phyloP scores from a whole-genome alignment of 2,329 filamentous ascomycete species.

The Talaromyces sp. region DNA sequence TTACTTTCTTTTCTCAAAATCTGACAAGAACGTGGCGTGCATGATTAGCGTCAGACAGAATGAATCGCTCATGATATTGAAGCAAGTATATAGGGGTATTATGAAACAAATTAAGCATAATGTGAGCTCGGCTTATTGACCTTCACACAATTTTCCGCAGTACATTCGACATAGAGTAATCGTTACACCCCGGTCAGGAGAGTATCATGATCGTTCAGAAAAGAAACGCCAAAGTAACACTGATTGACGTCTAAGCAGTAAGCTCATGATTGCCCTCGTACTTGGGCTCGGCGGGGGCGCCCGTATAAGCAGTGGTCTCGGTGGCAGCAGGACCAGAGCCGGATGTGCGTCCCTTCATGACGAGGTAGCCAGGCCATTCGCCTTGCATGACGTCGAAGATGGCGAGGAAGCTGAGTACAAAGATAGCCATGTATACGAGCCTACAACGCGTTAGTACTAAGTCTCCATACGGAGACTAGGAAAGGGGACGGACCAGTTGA shows the following conservation, averaged over 20 bases:
- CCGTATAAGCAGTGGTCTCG: conserved; percentile 7
- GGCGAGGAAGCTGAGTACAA: conserved; percentile 28
- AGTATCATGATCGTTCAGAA: not conserved
- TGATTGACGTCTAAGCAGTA: conserved; percentile 12
- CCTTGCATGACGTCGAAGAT: conserved; percentile 27
- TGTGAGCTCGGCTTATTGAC: not conserved
- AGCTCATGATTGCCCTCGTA: conserved; percentile 16
- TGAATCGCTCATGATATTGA: conserved; percentile 13
- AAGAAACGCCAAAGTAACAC: not conserved
- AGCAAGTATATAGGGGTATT: conserved; percentile 13
- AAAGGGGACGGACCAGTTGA: conserved; percentile 26
- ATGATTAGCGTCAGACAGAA: not conserved
- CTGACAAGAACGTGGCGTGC: not conserved
- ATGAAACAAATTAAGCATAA: not conserved
- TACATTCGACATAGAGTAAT: not conserved
- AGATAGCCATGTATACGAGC: conserved; percentile 29
- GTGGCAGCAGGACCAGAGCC: not conserved
- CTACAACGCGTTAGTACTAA: conserved; percentile 18
- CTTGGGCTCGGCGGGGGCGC: conserved; percentile 16
- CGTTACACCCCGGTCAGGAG: not conserved
- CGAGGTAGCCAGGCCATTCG: conserved; percentile 27
- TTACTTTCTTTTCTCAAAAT: not conserved
- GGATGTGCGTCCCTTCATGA: conserved; percentile 6
- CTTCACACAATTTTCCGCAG: not conserved
- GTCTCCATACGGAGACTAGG: not conserved